These are phyloP conservation scores for Ajuga chamaepitys DNA, from an alignment of 257 asterid species.

Conservation along the genomic window DNA sequence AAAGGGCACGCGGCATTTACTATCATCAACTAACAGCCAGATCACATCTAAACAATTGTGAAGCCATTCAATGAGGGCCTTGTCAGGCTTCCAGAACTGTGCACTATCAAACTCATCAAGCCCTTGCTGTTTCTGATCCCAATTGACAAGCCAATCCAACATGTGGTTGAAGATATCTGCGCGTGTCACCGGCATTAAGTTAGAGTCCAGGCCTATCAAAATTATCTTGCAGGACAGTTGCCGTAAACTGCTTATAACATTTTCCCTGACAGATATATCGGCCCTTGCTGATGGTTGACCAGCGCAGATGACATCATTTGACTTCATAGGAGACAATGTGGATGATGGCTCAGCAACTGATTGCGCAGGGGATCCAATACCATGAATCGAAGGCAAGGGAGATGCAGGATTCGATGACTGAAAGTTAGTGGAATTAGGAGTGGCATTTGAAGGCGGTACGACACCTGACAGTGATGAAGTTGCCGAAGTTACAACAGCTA, in stretches of 20 bases:
- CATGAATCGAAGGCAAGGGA: constrained; percentile 74
- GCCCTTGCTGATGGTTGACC: constrained; percentile 56
- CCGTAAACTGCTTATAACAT: constrained; percentile 71
- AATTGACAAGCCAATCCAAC: constrained; percentile 81
- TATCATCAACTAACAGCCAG: constrained; percentile 83
- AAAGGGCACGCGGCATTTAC: constrained; percentile 83
- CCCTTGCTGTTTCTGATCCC: constrained; percentile 76
- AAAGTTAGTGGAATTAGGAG: constrained; percentile 48
- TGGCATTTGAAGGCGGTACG: constrained; percentile 45
- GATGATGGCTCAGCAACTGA: constrained; percentile 81
- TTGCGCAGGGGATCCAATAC: constrained; percentile 83
- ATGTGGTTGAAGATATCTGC: constrained; percentile 73
- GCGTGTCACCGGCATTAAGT: constrained; percentile 73
- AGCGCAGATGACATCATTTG: constrained; percentile 42
- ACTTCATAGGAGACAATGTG: constrained; percentile 60
- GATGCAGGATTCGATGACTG: constrained; percentile 82
- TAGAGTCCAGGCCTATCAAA: constrained; percentile 64
- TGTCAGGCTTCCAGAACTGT: constrained; percentile 71
- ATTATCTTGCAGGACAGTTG: constrained; percentile 89
- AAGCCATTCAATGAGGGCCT: constrained; percentile 85
- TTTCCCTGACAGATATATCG: constrained; percentile 44
- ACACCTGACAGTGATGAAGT: constrained; percentile 65
- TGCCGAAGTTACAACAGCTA: constrained; percentile 43
- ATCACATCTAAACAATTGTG: constrained; percentile 91
- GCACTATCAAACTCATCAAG: constrained; percentile 59